Evolutionary conservation across 2,329 filamentous ascomycete species (phyloP).

Genomic region (Ceratocystis colombiana): DNA sequence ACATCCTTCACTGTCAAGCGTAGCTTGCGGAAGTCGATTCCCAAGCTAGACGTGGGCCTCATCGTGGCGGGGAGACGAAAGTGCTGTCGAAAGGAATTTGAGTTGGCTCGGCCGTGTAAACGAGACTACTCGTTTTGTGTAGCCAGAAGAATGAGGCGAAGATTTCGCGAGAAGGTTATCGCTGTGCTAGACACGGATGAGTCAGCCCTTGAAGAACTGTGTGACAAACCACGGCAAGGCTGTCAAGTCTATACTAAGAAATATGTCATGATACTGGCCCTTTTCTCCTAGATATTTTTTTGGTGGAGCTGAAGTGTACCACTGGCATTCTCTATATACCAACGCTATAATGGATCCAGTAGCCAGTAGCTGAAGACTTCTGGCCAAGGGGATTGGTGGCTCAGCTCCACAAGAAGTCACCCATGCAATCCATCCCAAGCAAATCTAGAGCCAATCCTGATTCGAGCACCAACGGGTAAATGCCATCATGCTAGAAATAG

Average conservation of each 20-base stretch:
- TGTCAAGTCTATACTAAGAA: background rate
- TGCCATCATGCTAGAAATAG: conserved; percentile 9
- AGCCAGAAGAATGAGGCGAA: background rate
- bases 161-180: background rate
- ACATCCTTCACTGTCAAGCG: conserved; percentile 86
- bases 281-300: background rate
- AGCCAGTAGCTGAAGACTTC: background rate
- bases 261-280: background rate
- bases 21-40: conserved; percentile 60
- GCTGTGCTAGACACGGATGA: too few species aligned
- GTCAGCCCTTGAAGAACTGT: background rate
- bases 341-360: background rate
- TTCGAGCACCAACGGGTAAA: background rate
- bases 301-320: background rate
- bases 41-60: conserved; percentile 58
- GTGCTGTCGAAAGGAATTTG: background rate
- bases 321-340: background rate
- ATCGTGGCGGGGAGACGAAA: conserved; percentile 37
- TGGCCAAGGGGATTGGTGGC: conserved; percentile 7
- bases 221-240: conserved; percentile 2
- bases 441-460: background rate
- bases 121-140: background rate
- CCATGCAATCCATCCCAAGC: background rate
- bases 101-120: background rate
- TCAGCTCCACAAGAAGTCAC: background rate